Evolutionary conservation across 2,329 filamentous ascomycete genomes (phyloP).

Genomic region (Pezicula carpinea): DNA sequence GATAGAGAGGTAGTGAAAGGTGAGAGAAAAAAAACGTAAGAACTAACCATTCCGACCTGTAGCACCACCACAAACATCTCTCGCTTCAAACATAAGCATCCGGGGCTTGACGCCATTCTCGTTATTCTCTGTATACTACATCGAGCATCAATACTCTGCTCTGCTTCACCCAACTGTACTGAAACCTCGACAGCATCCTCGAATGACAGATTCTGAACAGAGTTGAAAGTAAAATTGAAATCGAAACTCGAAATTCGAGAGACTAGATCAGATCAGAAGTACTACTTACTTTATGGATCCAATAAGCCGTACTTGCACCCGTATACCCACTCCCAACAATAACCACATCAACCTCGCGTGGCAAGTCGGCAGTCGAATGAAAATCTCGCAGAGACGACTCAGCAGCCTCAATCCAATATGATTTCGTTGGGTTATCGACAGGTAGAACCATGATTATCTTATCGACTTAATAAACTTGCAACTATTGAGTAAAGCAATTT

Average conservation of each 20-base stretch:
- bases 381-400: neutral
- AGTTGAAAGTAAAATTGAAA: too few relatives aligned
- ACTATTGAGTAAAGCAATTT: too few relatives aligned
- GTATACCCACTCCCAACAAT: constrained; percentile 15
- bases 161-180: too few relatives aligned
- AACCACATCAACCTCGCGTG: constrained; percentile 9
- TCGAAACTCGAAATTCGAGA: too few relatives aligned
- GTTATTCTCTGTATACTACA: constrained; percentile 9
- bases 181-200: too few relatives aligned
- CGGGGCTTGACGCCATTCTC: constrained; percentile 16
- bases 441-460: constrained; percentile 1
- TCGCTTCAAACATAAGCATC: constrained; percentile 34
- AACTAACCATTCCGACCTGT: constrained; percentile 37
- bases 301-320: constrained; percentile 14
- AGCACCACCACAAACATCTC: constrained; percentile 36
- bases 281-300: constrained; percentile 11
- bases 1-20: too few relatives aligned
- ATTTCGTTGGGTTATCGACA: neutral
- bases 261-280: constrained; percentile 21
- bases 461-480: too few relatives aligned
- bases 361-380: constrained; percentile 1
- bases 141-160: too few relatives aligned
- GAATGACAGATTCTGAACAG: too few relatives aligned
- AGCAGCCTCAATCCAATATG: neutral
- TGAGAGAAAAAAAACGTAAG: too few relatives aligned